phyloP scores from a whole-genome alignment of 352 stramenopile species.

The Blastocystis sp. region DNA sequence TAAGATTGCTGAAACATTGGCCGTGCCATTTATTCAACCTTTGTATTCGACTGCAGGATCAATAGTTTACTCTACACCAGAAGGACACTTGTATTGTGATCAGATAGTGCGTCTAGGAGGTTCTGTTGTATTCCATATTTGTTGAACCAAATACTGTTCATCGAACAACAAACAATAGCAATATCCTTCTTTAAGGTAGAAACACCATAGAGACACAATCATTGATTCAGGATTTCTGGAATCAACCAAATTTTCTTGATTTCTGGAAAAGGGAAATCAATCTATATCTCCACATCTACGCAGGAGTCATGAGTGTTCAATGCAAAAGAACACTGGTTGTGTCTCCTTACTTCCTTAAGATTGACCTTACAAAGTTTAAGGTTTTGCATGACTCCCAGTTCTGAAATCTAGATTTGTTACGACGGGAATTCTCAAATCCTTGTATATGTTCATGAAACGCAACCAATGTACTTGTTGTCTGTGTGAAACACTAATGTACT shows the following conservation, averaged over 20 bases:
- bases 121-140: background rate
- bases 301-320: conserved; percentile 15
- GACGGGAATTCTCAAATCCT: conserved; percentile 44
- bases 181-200: too few relatives aligned
- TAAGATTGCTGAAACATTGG: background rate
- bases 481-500: background rate
- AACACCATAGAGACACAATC: too few relatives aligned
- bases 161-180: background rate
- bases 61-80: background rate
- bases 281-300: background rate
- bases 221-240: background rate
- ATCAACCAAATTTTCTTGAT: background rate
- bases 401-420: conserved; percentile 4
- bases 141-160: background rate
- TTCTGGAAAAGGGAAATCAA: background rate
- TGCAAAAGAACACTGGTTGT: background rate
- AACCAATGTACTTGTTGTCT: background rate
- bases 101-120: background rate
- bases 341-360: conserved; percentile 47
- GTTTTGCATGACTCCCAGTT: background rate
- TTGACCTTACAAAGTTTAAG: background rate
- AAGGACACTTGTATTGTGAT: background rate
- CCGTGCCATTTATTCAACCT: background rate
- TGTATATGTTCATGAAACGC: conserved; percentile 26
- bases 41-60: background rate